Base-by-base conservation (phyloP, 208 protist species). In the Acanthamoeba lenticulata region DNA sequence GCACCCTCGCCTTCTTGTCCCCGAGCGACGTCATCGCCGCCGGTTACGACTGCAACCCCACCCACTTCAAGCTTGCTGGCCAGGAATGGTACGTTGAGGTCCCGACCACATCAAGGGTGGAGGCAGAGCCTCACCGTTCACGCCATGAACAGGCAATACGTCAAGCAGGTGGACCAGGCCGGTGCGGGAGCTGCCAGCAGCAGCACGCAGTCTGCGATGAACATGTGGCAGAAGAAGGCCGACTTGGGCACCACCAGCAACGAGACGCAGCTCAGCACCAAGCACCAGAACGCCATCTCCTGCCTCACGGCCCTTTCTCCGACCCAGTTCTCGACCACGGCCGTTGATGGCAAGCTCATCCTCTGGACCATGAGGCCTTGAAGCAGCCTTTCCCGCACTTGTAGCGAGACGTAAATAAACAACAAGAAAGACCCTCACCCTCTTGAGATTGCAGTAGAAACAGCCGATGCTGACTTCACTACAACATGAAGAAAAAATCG, bases 211-310 rank as follows among this genome's bases (percentile, higher is more conserved):
- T 45, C 34, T 34, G 96, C 97, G n/a, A 94, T 96, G 94, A 88
- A 94, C 74, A 96, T 97, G 55, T 97, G 97, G 93, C 95, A 97
- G 85, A 95, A 96, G 77, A 90, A 96, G 55, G 96, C 94, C 29
- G 85, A 89, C 32, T 57, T 94, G 1, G 96, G 96, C 89, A 89
- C 93, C 27, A 47, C 69, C 65, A 60, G 36, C 40, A 72, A 79
- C 67, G 91, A 96, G 19, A 96, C 77, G 34, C 83, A 93, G 32
- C 83, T 97, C 11, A 15, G 88, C 40, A 96, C 96, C 19, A 94
- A 88, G 55, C 96, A 97, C 77, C 95, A 97, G 94, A 97, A 97
- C 94, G 90, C 93, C 90, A 96, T 97, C 90, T 94, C 67, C 1
- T 94, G 65, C 40, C 86, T 96, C 11, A 94, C 62, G 90, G 91